These are phyloP conservation scores for Rhodomyrtus psidioides DNA, from an alignment of 441 rosid genomes.

Conservation along the genomic window DNA sequence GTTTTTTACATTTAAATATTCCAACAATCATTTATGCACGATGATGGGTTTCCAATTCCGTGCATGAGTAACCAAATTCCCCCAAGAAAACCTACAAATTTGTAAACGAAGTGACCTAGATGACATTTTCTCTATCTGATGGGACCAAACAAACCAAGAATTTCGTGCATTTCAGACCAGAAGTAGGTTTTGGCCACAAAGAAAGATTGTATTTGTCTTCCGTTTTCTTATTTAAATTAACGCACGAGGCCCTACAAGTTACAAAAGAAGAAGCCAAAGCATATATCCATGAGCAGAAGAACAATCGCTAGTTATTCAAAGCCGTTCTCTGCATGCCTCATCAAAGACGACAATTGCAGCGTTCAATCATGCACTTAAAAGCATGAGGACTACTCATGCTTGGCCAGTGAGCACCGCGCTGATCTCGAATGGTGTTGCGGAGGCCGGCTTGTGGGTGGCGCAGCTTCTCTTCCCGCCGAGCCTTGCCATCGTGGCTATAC, in stretches of 20 bases:
- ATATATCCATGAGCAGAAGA: not conserved
- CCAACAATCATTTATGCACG: no score
- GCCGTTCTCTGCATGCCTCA: not conserved
- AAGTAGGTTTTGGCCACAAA: not conserved
- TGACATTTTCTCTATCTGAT: not conserved
- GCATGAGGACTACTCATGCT: not conserved
- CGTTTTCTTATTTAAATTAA: not conserved
- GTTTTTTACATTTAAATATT: no score
- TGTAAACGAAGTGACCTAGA: not conserved
- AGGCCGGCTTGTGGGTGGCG: not conserved
- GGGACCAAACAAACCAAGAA: not conserved
- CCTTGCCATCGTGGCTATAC: no score
- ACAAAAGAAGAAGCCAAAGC: not conserved
- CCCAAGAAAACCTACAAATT: no score
- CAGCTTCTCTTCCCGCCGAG: not conserved
- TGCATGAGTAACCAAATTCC: no score
- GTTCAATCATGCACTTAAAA: not conserved
- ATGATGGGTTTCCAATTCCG: no score
- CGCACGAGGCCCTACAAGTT: not conserved
- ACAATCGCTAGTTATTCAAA: not conserved
- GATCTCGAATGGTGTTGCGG: not conserved
- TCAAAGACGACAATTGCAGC: not conserved
- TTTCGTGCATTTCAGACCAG: not conserved
- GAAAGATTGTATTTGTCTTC: no score
- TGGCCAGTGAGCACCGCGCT: not conserved